phyloP scores from a whole-genome alignment of 306 rosid genomes.

The Prunus salicina region DNA sequence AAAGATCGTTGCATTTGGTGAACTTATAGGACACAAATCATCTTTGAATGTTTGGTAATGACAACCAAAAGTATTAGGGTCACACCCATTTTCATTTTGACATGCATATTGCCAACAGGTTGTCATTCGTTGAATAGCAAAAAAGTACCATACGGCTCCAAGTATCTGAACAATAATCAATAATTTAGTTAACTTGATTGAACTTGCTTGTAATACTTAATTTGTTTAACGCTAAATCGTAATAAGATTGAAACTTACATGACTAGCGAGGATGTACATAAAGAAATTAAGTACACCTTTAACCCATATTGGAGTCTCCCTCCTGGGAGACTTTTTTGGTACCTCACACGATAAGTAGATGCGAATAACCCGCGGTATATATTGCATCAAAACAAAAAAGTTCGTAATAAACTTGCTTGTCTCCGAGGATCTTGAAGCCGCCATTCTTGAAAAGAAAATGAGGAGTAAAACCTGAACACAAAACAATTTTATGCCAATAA shows the following conservation, averaged over 20 bases:
- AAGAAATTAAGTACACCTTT: conserved; percentile 24
- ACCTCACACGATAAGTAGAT: conserved; percentile 8
- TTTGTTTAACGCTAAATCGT: too few species aligned
- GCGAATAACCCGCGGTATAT: conserved; percentile 22
- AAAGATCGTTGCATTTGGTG: neutral
- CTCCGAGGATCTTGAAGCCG: neutral
- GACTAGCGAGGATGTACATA: conserved; percentile 25
- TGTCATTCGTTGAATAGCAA: conserved; percentile 16
- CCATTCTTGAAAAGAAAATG: neutral
- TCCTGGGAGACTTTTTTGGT: neutral
- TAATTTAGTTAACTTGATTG: neutral
- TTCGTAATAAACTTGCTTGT: conserved; percentile 12
- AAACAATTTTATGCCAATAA: too few species aligned
- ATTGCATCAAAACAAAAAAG: conserved; percentile 18
- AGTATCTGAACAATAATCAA: neutral
- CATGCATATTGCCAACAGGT: conserved; percentile 14
- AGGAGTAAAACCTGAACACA: conserved; percentile 7
- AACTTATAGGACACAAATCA: conserved; percentile 1
- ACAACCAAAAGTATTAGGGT: neutral
- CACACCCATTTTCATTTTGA: neutral
- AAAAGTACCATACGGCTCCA: conserved; percentile 31
- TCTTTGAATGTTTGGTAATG: neutral
- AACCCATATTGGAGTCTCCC: conserved; percentile 7
- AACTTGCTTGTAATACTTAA: too few species aligned
- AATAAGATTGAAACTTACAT: conserved; percentile 1